Base-by-base conservation (phyloP, 2,329 filamentous ascomycete species). In the Cryphonectria carpinicola region DNA sequence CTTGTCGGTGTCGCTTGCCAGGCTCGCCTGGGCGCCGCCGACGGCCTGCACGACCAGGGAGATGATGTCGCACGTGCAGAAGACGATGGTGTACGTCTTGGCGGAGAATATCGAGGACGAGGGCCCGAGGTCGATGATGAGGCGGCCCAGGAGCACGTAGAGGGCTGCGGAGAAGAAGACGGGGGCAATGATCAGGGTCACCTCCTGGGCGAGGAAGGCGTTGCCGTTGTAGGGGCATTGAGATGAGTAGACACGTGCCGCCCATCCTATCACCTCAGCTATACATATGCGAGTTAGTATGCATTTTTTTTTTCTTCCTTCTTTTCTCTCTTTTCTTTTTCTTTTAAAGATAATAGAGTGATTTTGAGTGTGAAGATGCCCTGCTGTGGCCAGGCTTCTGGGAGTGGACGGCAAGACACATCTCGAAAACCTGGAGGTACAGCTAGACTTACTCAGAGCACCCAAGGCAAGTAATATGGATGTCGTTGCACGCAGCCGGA, bases 151-250 rank as follows among this genome's bases (percentile, higher is more conserved):
- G 61, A 85, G 77, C 65, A 86, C 77, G 75, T 87, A 87, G 65
- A 86, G 80, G 1, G 82, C 85, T 1, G 84, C 85, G 19, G 84
- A 85, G 75, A 85, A 85, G 78, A 87, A 86, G 7, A 83, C 83
- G 13, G 85, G 85, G 11, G 77, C 78, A 68, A 82, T 79, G 69
- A 82, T 80, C 65, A 82, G 81, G 14, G 81, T 82, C 1, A 82
- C 84, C 58, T 86, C 86, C 73, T 87, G 84, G 76, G 86, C 83
- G 6, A 86, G 76, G 70, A 86, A 87, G 17, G 84, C 83, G 19
- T 81, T 81, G 17, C 76, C 70, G 74, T 84, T 85, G 74, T 86
- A 86, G 1, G 84, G 83, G 68, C 85, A 87, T 65, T 82, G 74
- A 22, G 82, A 76, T 13, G 84, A 84, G 82, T 83, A 86, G 4